Evolutionary conservation across 257 asterid genomes (phyloP).

Genomic region (Primulina tabacum): DNA sequence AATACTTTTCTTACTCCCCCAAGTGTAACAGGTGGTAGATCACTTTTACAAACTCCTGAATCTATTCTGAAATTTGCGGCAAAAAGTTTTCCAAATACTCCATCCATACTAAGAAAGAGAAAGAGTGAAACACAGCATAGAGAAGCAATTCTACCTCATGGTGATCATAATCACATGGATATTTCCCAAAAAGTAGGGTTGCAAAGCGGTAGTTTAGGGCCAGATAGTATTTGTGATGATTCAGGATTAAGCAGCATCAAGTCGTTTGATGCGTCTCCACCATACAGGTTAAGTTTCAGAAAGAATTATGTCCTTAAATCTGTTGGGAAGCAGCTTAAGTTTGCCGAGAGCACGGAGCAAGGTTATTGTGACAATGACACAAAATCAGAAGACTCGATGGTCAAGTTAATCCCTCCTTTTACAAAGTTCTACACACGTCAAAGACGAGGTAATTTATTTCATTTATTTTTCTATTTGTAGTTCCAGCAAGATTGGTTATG

Average conservation of each 20-base stretch:
- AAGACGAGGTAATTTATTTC: constrained; percentile 29
- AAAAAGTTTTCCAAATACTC: constrained; percentile 42
- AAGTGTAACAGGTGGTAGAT: constrained; percentile 26
- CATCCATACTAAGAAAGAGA: constrained; percentile 47
- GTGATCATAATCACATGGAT: constrained; percentile 15
- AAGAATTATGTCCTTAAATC: constrained; percentile 37
- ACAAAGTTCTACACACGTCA: constrained; percentile 17
- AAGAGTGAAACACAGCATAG: constrained; percentile 26
- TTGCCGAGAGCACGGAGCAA: constrained; percentile 29
- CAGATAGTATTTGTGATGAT: constrained; percentile 19
- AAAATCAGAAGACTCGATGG: constrained; percentile 25
- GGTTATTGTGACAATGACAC: constrained; percentile 7
- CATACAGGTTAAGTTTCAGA: constrained; percentile 43
- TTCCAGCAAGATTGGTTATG: too few relatives aligned
- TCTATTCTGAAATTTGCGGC: constrained; percentile 48
- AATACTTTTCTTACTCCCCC: constrained; percentile 37
- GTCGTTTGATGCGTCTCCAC: constrained; percentile 47
- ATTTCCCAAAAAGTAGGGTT: constrained; percentile 24
- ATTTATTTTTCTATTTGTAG: too few relatives aligned
- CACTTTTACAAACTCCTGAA: constrained; percentile 40
- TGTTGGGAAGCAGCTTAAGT: constrained; percentile 46
- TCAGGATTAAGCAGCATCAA: constrained; percentile 17
- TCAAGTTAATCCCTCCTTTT: constrained; percentile 22
- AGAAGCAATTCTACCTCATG: constrained; percentile 14
- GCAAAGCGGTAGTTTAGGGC: constrained; percentile 17